These are phyloP conservation scores for Aspergillus japonicus DNA, from an alignment of 2,329 filamentous ascomycete species.

Conservation along the genomic window DNA sequence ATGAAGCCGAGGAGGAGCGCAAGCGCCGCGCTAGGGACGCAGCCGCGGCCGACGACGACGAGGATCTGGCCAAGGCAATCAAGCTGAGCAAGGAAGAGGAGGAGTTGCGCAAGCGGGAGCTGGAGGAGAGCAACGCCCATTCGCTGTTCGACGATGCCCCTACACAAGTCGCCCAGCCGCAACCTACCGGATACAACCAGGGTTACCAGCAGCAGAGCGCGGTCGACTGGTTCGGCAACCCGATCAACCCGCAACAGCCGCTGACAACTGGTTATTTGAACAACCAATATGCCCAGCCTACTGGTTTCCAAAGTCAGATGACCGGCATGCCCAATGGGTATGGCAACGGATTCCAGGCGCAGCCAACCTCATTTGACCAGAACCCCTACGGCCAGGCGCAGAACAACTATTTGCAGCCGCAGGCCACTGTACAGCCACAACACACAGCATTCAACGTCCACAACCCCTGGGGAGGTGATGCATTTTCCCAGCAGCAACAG, in stretches of 20 bases:
- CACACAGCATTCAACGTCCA: constrained; percentile 58
- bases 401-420: constrained; percentile 49
- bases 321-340: constrained; percentile 70
- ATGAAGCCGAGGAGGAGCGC: constrained; percentile 87
- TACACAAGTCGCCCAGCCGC: constrained; percentile 64
- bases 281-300: constrained; percentile 72
- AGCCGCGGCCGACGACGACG: constrained; percentile 71
- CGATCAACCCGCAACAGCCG: constrained; percentile 73
- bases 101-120: constrained; percentile 72
- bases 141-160: constrained; percentile 84
- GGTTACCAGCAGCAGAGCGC: constrained; percentile 96
- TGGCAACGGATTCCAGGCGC: constrained; percentile 65
- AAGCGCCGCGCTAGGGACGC: constrained; percentile 63
- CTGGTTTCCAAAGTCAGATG: constrained; percentile 63
- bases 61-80: constrained; percentile 91
- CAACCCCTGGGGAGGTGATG: constrained; percentile 56
- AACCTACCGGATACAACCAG: constrained; percentile 89
- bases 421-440: constrained; percentile 56
- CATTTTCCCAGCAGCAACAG: constrained; percentile 52
- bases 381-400: constrained; percentile 43
- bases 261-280: constrained; percentile 68
- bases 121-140: constrained; percentile 80
- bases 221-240: constrained; percentile 97
- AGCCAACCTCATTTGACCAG: constrained; percentile 68
- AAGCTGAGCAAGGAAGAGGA: constrained; percentile 95